Evolutionary conservation across 2,329 filamentous ascomycete species (phyloP).

Genomic region (Samsoniella hepiali): DNA sequence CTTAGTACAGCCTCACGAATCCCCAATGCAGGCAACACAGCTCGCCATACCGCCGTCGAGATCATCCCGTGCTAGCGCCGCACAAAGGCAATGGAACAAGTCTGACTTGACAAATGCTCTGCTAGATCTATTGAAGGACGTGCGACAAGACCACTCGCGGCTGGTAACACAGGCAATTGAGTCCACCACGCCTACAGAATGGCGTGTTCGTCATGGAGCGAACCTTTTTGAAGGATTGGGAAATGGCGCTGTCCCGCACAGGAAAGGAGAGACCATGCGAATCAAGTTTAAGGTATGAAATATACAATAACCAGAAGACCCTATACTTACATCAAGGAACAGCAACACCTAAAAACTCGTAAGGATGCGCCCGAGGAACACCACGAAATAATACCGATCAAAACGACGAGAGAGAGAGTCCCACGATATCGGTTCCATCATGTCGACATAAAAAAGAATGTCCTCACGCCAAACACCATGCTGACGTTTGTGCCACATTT

Average conservation of each 20-base stretch:
- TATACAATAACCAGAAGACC: not conserved
- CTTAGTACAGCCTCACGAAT: constrained; percentile 13
- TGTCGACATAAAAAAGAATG: constrained; percentile 57
- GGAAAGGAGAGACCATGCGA: constrained; percentile 41
- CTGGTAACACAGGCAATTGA: constrained; percentile 45
- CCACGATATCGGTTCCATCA: constrained; percentile 59
- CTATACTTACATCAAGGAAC: constrained; percentile 6
- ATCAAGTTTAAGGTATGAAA: constrained; percentile 49
- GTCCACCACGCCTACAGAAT: constrained; percentile 40
- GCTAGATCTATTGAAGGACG: constrained; percentile 38
- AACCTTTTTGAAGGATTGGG: constrained; percentile 49
- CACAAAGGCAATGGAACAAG: not conserved
- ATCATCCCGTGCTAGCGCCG: not conserved
- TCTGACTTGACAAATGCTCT: constrained; percentile 26
- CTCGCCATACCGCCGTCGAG: constrained; percentile 19
- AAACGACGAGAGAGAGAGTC: constrained; percentile 49
- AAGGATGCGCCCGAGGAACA: constrained; percentile 43
- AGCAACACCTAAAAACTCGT: constrained; percentile 45
- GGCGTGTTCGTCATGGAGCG: constrained; percentile 39
- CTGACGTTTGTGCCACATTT: constrained; percentile 59
- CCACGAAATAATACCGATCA: constrained; percentile 44
- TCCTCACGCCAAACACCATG: constrained; percentile 58
- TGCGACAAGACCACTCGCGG: constrained; percentile 44
- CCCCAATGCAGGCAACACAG: constrained; percentile 4
- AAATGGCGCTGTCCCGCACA: constrained; percentile 34